Percentiles rank a stretch among this genome's conserved stretches.
phyloP scores from a whole-genome alignment of 2,329 filamentous ascomycete species.

The Pseudogymnoascus sp. region DNA sequence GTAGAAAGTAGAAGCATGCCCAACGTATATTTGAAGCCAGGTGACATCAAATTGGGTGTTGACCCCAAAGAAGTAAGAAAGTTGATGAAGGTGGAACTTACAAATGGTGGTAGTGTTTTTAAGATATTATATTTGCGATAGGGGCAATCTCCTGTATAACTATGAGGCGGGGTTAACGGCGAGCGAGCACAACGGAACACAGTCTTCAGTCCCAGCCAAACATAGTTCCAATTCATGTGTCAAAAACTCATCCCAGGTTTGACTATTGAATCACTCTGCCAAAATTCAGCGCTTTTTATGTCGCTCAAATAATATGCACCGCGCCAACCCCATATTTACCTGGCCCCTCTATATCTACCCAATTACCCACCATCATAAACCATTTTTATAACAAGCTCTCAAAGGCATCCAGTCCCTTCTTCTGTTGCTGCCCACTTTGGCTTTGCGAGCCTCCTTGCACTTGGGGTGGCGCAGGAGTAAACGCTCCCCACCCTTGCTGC shows the following conservation, averaged over 20 bases:
- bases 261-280: background rate
- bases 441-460: conserved; percentile 13
- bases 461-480: conserved; percentile 22
- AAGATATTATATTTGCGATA: background rate
- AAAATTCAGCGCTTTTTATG: background rate
- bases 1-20: background rate
- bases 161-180: background rate
- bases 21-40: background rate
- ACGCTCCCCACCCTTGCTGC: conserved; percentile 12
- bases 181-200: background rate
- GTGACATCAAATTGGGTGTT: background rate
- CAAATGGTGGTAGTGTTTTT: no score
- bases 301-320: background rate
- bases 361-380: background rate
- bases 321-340: background rate
- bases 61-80: background rate
- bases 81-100: background rate
- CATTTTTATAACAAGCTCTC: conserved; percentile 42
- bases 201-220: background rate
- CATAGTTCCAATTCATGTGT: background rate
- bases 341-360: background rate
- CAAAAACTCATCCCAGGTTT: background rate
- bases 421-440: conserved; percentile 24
- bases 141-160: background rate
- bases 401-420: conserved; percentile 44